Evolutionary conservation across 192 early-diverging fungal species (phyloP).

Genomic region (Rhizoclosmatium sp.): DNA sequence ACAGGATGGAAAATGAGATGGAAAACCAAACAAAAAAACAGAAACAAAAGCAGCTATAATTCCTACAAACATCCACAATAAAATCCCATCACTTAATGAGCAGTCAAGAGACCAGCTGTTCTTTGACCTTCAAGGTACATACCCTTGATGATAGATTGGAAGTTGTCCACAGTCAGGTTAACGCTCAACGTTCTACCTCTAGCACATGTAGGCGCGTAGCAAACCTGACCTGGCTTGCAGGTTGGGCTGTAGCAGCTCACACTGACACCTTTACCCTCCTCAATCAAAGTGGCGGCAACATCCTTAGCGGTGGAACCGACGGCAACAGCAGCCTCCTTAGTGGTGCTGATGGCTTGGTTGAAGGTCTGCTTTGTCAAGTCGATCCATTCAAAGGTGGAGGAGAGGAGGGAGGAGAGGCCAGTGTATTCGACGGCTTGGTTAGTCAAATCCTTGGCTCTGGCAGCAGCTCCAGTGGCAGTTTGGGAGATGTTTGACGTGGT

Average conservation of each 20-base stretch:
- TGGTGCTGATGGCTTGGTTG: slow-evolving; percentile 3
- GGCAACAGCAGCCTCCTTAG: slow-evolving; percentile 11
- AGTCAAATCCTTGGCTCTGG: neutral
- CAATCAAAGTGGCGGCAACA: slow-evolving; percentile 44
- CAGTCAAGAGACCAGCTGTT: slow-evolving; percentile 32
- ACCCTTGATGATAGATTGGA: slow-evolving; percentile 42
- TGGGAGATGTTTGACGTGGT: no score
- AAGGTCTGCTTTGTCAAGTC: slow-evolving; percentile 32
- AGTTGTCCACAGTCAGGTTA: slow-evolving; percentile 40
- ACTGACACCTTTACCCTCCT: slow-evolving; percentile 47
- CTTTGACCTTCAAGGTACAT: slow-evolving; percentile 38
- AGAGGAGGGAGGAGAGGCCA: slow-evolving; percentile 13
- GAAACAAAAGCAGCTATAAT: no score
- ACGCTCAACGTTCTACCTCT: slow-evolving; percentile 41
- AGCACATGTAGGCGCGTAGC: slow-evolving; percentile 60
- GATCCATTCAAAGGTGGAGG: slow-evolving; percentile 29
- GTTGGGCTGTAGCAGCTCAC: slow-evolving; percentile 58
- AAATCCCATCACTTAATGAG: no score
- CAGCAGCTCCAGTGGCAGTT: no score
- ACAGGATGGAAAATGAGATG: no score
- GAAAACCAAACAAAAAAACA: no score
- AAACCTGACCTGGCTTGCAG: slow-evolving; percentile 49
- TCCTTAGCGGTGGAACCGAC: slow-evolving; percentile 35
- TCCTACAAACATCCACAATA: no score
- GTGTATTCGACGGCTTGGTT: neutral